Evolutionary conservation across 2,329 filamentous ascomycete species (phyloP), one percentile per base, ranked within the genome.

Genomic region (Periconia macrospinosa): DNA sequence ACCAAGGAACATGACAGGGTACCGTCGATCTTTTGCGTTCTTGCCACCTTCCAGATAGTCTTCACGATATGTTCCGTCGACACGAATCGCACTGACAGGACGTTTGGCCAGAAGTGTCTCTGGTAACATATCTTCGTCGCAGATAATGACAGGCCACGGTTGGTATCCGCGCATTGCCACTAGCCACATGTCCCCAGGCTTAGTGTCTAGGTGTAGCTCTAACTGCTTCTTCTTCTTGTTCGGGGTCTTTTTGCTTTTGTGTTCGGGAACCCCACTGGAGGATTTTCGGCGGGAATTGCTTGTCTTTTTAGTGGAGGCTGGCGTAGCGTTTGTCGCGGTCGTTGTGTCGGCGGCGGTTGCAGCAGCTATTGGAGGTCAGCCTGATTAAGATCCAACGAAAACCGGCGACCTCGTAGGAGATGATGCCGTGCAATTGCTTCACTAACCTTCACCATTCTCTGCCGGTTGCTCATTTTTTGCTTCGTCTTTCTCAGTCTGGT

Each of bases 121-220:
- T 2, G 94, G 93, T 18, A 99, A 86, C 88, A 99, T 97, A 57
- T 88, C 87, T 74, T 99, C 93, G 71, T 96, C 92, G 73, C 91
- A 94, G 65, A 99, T 86, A 70, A 99, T 90, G 50, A 91, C 88
- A 15, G 94, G 94, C 94, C 94, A 99, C 40, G 91, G 88, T 30
- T 94, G 91, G 75, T 91, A 96, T 55, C 93, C 94, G 81, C 95
- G 96, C 75, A 99, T 86, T 74, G 92, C 90, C 60, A 95, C 91
- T 70, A 96, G 87, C 77, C 89, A 97, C 76, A 92, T 89, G 67
- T 97, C 89, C 63, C 95, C 94, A 5, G 94, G 90, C 78, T 96
- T 83, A 59, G 91, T 92, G 70, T 96, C 85, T 49, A 91, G 81
- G 63, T 79, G 77, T 42, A 81, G 72, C 50, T 87, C 87, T 57